These are phyloP conservation scores for Picochlorum sp. DNA, from an alignment of 139 green algal species.

Conservation along the genomic window DNA sequence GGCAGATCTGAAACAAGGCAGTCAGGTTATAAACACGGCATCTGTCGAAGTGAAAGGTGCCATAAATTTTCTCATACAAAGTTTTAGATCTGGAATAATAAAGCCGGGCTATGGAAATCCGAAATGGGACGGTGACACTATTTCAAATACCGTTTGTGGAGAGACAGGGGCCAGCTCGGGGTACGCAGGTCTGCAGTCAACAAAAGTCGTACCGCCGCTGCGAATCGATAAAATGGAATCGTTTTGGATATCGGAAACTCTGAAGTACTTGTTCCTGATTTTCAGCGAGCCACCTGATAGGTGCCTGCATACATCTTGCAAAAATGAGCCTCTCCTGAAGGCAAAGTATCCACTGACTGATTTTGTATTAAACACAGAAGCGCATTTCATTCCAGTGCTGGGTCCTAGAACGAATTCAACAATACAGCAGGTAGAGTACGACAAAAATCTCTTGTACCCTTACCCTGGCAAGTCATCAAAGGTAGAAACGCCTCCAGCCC, in stretches of 20 bases:
- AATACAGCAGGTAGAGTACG: too few relatives aligned
- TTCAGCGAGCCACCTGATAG: conserved; percentile 54
- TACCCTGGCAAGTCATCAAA: too few relatives aligned
- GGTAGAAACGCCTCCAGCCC: too few relatives aligned
- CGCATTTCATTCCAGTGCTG: conserved; percentile 63
- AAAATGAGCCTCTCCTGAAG: neutral
- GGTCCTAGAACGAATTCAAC: conserved; percentile 14
- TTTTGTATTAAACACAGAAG: conserved; percentile 86
- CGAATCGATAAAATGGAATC: conserved; percentile 71
- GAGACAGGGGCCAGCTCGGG: conserved; percentile 29
- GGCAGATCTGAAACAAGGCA: too few relatives aligned
- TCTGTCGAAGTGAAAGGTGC: too few relatives aligned
- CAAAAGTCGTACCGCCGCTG: conserved; percentile 39
- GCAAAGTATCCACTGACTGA: conserved; percentile 51
- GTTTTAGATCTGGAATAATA: too few relatives aligned
- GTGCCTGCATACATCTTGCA: conserved; percentile 23
- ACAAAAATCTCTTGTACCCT: too few relatives aligned
- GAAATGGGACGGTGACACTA: too few relatives aligned
- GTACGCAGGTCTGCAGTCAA: conserved; percentile 49
- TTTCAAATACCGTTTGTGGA: neutral
- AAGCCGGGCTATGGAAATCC: too few relatives aligned
- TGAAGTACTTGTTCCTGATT: conserved; percentile 84
- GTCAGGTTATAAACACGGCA: too few relatives aligned
- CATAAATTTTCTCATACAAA: too few relatives aligned
- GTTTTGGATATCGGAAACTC: conserved; percentile 78